Evolutionary conservation across 2,329 filamentous ascomycete genomes (phyloP), one percentile per base, ranked within the genome.

Genomic region (Apiospora arundinis): DNA sequence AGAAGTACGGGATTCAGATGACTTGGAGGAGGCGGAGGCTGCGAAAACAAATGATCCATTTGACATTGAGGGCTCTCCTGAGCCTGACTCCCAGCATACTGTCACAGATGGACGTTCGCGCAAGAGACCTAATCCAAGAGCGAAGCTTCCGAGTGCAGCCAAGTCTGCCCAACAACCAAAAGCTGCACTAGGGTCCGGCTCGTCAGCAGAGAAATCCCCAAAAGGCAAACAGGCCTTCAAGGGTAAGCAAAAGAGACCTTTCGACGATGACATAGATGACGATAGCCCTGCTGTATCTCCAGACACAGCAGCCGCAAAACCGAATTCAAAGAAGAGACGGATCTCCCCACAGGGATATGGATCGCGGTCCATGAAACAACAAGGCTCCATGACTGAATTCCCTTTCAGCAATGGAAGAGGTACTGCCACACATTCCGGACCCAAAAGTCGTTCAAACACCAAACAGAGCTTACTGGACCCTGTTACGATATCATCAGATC

Each of bases 291-390:
- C 56, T 37, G 4, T 21, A 11, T n/a, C 21, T 40, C 32, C 12
- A 12, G 14, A 18, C 7, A 12, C 21, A 63, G 12, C 32, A n/a
- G 11, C 18, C 14, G 40, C 56, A 0, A 63, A 63, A 63, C 56
- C 56, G 4, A 63, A 63, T 28, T 63, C 56, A 4, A 63, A 63
- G 56, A 63, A 63, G 18, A 63, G 56, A 40, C 32, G 56, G 21
- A n/a, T 18, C 32, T 63, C 56, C 32, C 56, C 56, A 6, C 28
- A 40, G 21, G 32, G 9, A 3, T 63, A 63, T 37, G 56, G 32
- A 14, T 40, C 56, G n/a, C 28, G 56, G 8, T 2, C 28, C 8
- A 40, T n/a, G 32, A 40, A 40, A n/a, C 32, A 6, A 8, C 12
- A 40, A n/a, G 18, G 32, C 18, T 32, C 32, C 32, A 18, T 21